Evolutionary conservation across 2,329 filamentous ascomycete genomes (phyloP).

Genomic region (Macrophomina tecta): DNA sequence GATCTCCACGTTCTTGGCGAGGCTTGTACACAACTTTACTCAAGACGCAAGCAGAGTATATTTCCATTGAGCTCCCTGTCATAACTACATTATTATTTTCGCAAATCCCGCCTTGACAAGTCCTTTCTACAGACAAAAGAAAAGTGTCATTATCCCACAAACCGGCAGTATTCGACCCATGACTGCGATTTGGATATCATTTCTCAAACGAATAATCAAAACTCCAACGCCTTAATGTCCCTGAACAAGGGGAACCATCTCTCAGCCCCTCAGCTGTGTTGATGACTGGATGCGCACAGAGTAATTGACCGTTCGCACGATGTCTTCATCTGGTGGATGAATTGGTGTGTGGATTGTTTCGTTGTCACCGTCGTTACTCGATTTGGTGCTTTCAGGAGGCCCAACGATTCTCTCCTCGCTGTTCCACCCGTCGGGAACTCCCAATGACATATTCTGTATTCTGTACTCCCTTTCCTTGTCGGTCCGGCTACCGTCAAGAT

Average conservation of each 20-base stretch:
- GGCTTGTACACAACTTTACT: not conserved
- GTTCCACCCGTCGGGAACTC: slow-evolving; percentile 13
- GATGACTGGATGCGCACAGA: slow-evolving; percentile 11
- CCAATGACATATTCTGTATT: slow-evolving; percentile 21
- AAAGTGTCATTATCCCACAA: not conserved
- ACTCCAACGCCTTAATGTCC: slow-evolving; percentile 3
- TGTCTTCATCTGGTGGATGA: not conserved
- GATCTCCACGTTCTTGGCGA: not conserved
- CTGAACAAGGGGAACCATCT: not conserved
- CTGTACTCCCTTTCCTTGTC: slow-evolving; percentile 17
- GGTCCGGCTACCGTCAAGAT: not conserved
- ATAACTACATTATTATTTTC: too few relatives aligned
- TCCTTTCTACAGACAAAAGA: not conserved
- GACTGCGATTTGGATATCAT: slow-evolving; percentile 9
- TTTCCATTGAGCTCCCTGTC: not conserved
- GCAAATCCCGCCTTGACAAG: not conserved
- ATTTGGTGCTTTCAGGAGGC: slow-evolving; percentile 5
- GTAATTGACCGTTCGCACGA: slow-evolving; percentile 10
- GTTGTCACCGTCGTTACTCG: slow-evolving; percentile 1
- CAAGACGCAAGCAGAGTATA: not conserved
- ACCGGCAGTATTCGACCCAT: not conserved
- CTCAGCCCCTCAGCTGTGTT: slow-evolving; percentile 3
- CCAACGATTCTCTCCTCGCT: slow-evolving; percentile 17
- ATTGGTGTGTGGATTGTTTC: not conserved
- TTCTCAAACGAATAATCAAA: not conserved